Evolutionary conservation across 495 filamentous ascomycete species (phyloP).

Genomic region (Usnea hakonensis): DNA sequence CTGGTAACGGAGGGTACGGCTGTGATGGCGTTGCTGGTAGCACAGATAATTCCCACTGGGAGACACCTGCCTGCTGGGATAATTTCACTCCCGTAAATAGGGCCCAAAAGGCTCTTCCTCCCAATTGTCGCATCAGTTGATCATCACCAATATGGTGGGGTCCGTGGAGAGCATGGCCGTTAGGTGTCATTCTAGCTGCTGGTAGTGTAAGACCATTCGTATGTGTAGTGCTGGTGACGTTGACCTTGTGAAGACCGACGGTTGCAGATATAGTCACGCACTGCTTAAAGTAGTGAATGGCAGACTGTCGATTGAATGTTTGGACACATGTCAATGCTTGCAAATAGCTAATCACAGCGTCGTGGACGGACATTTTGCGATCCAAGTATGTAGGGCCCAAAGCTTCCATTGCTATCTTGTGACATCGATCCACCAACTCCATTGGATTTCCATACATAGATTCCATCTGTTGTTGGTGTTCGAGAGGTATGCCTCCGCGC

Average conservation of each 20-base stretch:
- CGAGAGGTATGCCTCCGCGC: background rate
- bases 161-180: slow-evolving; percentile 15
- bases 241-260: slow-evolving; percentile 17
- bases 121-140: slow-evolving; percentile 68
- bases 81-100: slow-evolving; percentile 58
- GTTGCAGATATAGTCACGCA: slow-evolving; percentile 52
- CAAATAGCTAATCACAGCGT: slow-evolving; percentile 81
- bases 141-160: slow-evolving; percentile 39
- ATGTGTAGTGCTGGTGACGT: slow-evolving; percentile 1
- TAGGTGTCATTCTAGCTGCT: slow-evolving; percentile 6
- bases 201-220: slow-evolving; percentile 9
- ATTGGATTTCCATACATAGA: slow-evolving; percentile 59
- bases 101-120: slow-evolving; percentile 71
- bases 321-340: slow-evolving; percentile 62
- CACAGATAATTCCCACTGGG: slow-evolving; percentile 55
- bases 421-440: slow-evolving; percentile 64
- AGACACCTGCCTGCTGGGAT: slow-evolving; percentile 59
- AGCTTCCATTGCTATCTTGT: slow-evolving; percentile 61
- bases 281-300: slow-evolving; percentile 64
- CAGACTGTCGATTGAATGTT: slow-evolving; percentile 58
- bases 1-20: slow-evolving; percentile 71
- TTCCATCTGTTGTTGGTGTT: slow-evolving; percentile 30
- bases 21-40: slow-evolving; percentile 63
- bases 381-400: slow-evolving; percentile 62
- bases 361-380: slow-evolving; percentile 61